phyloP scores from a whole-genome alignment of 345 rosid genomes.

The Erysimum cheiranthoides region DNA sequence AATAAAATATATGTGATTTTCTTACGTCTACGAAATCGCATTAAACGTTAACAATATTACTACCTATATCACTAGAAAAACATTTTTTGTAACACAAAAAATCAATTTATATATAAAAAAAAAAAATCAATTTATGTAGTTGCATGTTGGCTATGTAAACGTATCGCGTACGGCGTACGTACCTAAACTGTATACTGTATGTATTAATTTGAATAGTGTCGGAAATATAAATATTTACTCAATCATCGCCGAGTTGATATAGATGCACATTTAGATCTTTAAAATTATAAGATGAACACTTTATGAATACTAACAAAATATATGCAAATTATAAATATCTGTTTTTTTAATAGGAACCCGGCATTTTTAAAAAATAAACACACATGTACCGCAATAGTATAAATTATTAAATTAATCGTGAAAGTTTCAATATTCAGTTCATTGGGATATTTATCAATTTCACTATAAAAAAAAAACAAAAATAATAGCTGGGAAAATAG shows the following conservation, averaged over 20 bases:
- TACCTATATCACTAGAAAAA: not conserved
- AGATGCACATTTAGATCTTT: not conserved
- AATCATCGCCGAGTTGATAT: not conserved
- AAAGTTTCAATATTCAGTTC: not conserved
- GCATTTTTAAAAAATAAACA: too few species aligned
- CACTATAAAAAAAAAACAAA: not conserved
- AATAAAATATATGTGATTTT: not conserved
- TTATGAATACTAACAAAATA: too few species aligned
- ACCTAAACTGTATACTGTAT: conserved; percentile 20
- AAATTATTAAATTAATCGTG: too few species aligned
- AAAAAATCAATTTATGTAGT: not conserved
- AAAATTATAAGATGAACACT: not conserved
- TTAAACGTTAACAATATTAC: too few species aligned
- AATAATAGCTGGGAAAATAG: conserved; percentile 24
- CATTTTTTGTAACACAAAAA: not conserved
- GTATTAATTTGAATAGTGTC: conserved; percentile 26
- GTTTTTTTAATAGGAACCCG: too few species aligned
- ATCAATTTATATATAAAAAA: too few species aligned
- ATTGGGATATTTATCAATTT: not conserved
- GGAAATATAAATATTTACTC: conserved; percentile 1
- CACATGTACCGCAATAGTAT: too few species aligned
- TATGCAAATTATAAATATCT: too few species aligned
- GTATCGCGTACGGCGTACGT: conserved; percentile 9
- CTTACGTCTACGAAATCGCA: not conserved
- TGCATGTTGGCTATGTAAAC: conserved; percentile 17